Percentiles rank a stretch among this genome's conserved stretches.
These are phyloP conservation scores for Rhododendron williamsianum DNA, from an alignment of 148 eudicot genomes.

Conservation along the genomic window DNA sequence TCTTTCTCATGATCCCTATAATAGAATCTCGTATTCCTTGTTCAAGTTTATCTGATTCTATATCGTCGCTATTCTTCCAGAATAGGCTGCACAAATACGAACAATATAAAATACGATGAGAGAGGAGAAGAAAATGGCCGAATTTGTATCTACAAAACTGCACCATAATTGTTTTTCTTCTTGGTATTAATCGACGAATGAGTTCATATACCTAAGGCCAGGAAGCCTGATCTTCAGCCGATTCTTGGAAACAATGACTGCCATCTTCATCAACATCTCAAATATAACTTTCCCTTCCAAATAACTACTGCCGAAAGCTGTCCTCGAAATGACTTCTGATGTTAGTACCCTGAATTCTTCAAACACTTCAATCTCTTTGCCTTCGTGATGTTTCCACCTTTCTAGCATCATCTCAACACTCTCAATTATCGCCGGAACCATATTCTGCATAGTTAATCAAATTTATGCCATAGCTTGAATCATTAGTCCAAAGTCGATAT, in stretches of 20 bases:
- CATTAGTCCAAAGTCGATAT: no score
- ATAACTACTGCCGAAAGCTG: conserved; percentile 27
- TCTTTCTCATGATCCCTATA: background rate
- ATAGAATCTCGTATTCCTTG: conserved; percentile 11
- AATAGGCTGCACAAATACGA: background rate
- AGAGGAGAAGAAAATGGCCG: no score
- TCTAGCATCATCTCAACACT: conserved; percentile 21
- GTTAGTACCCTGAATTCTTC: conserved; percentile 16
- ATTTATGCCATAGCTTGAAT: background rate
- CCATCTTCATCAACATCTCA: conserved; percentile 11
- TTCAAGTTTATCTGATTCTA: conserved; percentile 11
- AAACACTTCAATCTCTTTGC: conserved; percentile 18
- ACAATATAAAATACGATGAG: no score
- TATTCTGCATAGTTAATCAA: background rate
- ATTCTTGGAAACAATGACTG: background rate
- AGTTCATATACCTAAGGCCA: background rate
- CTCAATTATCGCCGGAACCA: conserved; percentile 21
- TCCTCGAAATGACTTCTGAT: background rate
- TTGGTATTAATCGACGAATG: no score
- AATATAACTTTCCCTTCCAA: conserved; percentile 14
- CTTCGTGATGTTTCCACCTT: conserved; percentile 12
- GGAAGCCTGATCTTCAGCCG: background rate
- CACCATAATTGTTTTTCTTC: no score
- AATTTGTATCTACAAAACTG: no score
- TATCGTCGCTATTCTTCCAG: background rate